Percentiles rank a stretch among this genome's conserved stretches.
Conservation (phyloP, 1,284 basidiomycete species). For the Singerocomus rubriflavus region DNA sequence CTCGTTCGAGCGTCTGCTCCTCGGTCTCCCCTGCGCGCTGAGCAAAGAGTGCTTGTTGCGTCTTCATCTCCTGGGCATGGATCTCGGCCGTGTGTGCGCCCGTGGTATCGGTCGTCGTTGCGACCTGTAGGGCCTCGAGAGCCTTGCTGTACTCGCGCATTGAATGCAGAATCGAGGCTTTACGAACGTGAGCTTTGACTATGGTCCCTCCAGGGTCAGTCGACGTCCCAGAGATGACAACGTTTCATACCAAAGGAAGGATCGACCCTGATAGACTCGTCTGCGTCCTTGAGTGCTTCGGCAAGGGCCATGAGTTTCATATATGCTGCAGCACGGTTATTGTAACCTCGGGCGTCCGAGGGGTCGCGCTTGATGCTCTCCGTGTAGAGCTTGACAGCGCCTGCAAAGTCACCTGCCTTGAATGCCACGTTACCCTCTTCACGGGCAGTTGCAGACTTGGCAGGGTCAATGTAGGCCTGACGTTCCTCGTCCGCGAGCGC, state of each 20-base stretch:
- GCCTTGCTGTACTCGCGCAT: constrained; percentile 95
- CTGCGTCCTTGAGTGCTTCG: constrained; percentile 94
- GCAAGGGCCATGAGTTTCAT: constrained; percentile 93
- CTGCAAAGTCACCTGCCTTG: constrained; percentile 89
- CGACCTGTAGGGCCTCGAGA: constrained; percentile 76
- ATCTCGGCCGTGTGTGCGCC: constrained; percentile 83
- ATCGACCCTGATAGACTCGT: constrained; percentile 93
- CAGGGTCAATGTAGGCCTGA: constrained; percentile 88
- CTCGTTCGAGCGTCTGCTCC: constrained; percentile 89
- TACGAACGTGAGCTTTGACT: constrained; percentile 97
- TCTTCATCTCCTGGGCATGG: constrained; percentile 73
- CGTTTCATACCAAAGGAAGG: constrained; percentile 65
- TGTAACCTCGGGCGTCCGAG: constrained; percentile 87
- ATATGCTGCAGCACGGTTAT: constrained; percentile 96
- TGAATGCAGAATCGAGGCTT: constrained; percentile 79
- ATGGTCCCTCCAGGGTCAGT: background rate
- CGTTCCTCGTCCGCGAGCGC: constrained; percentile 75
- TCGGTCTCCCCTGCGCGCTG: constrained; percentile 89
- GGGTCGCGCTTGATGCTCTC: constrained; percentile 98
- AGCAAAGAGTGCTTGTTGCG: constrained; percentile 76
- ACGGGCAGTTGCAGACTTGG: constrained; percentile 78
- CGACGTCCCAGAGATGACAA: background rate
- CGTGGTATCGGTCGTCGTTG: constrained; percentile 72
- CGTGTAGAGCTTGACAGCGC: constrained; percentile 90
- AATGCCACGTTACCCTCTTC: constrained; percentile 92